Base-by-base conservation (phyloP, 768 basidiomycete genomes). In the Kwoniella newhampshirensis region DNA sequence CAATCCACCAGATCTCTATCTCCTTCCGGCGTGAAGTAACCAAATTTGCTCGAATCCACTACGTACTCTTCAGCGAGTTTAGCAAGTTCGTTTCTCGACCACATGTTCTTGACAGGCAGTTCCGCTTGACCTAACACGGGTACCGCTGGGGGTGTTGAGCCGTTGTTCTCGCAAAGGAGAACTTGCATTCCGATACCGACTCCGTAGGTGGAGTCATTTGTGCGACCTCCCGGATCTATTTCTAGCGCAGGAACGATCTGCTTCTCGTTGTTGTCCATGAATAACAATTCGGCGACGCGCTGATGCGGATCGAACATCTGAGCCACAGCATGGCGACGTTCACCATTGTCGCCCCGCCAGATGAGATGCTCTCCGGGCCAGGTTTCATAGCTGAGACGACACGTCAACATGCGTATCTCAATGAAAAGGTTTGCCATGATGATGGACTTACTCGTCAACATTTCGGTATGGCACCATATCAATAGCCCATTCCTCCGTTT, bases 361-460 rank as follows among this genome's bases (percentile, higher is more conserved):
- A 91, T 64, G 13, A 93, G 87, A 75, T 89, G 85, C 68, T 97
- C 91, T 17, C 92, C 92, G 4, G 92, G 92, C 90, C 65, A 73
- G 3, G 59, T 39, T 35, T 67, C 66, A 40, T 67, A 67, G 46
- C 70, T 68, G n/a, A n/a, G n/a, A 40, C 11, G 25, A n/a, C 15
- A n/a, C n/a, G 55, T 45, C 42, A 59, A n/a, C n/a, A n/a, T n/a
- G n/a, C n/a, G n/a, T n/a, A n/a, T n/a, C n/a, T n/a, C n/a, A n/a
- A n/a, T n/a, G n/a, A n/a, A n/a, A n/a, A n/a, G n/a, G n/a, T n/a
- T n/a, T n/a, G n/a, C n/a, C n/a, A n/a, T n/a, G n/a, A n/a, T n/a
- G n/a, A n/a, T n/a, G 25, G 37, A 62, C 92, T 73, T 88, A 89
- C 77, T 96, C 92, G 74, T 94, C 92, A 9, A 90, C 83, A 59